Base-by-base conservation (phyloP, 176 grass and related monocot genomes). In the Phoenix dactylifera region DNA sequence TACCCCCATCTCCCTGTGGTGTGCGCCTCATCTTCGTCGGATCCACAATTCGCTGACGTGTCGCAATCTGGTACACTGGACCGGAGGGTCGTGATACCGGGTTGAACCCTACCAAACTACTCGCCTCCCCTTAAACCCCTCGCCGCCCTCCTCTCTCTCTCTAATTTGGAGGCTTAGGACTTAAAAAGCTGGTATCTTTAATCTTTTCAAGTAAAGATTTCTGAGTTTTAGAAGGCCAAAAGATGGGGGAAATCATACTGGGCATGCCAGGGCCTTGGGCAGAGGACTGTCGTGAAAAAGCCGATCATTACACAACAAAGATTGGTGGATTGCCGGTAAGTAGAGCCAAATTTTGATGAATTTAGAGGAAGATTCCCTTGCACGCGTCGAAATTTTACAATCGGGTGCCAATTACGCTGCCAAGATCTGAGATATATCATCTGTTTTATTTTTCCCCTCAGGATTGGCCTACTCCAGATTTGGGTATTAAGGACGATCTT, bases 241-340 rank as follows among this genome's bases (percentile, higher is more conserved):
- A 35, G 55, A 90, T 90, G 91, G 58, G 19, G 23, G 78, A 91
- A 15, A 71, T 79, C 68, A 70, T 76, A 16, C 69, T 97, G 28
- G 93, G 84, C 26, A 66, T 92, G 44, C 93, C 87, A 16, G 93
- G 93, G 24, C 84, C 67, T 30, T 97, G 93, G 87, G 84, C 93
- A 23, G 68, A 82, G 59, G 72, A 92, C 59, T 81, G 80, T 60
- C 70, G 84, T 22, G 87, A 97, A 72, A 88, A 78, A 61, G 81
- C 84, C 55, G 93, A 97, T 60, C 81, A 92, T 75, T 98, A 86
- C 76, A 92, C 87, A n/a, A 97, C 76, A 24, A 98, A 98, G 65
- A 92, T 98, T 14, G 93, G 93, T 23, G 93, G 93, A 54, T 26
- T 79, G 15, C 81, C 87, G 28, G 84, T 98, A 74, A 28, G 73